Evolutionary conservation across 2,329 filamentous ascomycete species (phyloP), one percentile per base, ranked within the genome.

Genomic region (Colletotrichum orchidophilum): DNA sequence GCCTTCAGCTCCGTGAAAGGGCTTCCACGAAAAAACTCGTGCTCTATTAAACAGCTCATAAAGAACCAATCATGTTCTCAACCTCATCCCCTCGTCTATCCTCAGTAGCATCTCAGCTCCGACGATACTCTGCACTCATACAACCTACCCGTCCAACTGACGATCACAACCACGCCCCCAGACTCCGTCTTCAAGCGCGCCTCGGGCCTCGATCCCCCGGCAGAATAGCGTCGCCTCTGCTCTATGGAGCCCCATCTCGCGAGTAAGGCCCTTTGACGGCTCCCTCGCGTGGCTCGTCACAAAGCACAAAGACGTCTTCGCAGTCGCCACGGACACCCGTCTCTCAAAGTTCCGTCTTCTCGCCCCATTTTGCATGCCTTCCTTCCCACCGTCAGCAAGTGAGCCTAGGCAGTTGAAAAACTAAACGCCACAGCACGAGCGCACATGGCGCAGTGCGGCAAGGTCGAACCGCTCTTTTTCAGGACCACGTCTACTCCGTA

Each of bases 181-280:
- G 73, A 63, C 46, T 84, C 85, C 73, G 82, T 83, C 46, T 84
- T 85, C 72, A 66, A 78, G 8, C 79, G 83, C 8, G 79, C 80
- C 7, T 77, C 78, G 3, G 81, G 77, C 24, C 73, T 82, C 53
- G 81, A 84, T 24, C 83, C 84, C 1, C 83, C 84, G 0, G 78
- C 79, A 5, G 84, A 86, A 73, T 86, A 83, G 64, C 83, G 83
- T 3, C 76, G 76, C 3, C 79, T 87, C 26, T 80, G 84, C 8
- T 80, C 78, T n/a, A 81, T 76, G 1, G 78, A 83, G 4, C 84
- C 85, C 85, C 0, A 79, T 87, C 5, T 85, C 85, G 0, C 75
- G 78, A 65, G 83, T 87, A 15, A 80, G 81, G 73, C 80, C 87
- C 11, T 87, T 80, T 69, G 85, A 87, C 73, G 83, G 82, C n/a